phyloP scores from a whole-genome alignment of 148 eudicot species.

The Pharnaceum exiguum region DNA sequence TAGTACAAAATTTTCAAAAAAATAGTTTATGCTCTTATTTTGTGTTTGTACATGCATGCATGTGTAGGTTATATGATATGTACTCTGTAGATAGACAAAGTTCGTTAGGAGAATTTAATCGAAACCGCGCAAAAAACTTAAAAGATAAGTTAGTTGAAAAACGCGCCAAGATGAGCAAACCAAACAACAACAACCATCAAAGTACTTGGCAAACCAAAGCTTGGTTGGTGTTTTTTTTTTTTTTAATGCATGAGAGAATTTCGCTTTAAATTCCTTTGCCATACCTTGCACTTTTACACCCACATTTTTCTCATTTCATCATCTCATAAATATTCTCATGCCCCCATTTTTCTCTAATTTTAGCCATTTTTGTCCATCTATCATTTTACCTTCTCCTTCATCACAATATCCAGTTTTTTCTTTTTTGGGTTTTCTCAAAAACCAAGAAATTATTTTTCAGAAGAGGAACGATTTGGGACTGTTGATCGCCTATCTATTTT shows the following conservation, averaged over 20 bases:
- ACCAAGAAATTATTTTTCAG: neutral
- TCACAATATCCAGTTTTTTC: neutral
- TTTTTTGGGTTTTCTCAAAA: neutral
- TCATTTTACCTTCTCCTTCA: neutral
- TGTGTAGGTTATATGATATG: too few species aligned
- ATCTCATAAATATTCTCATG: neutral
- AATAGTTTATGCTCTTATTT: too few species aligned
- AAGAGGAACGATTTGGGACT: constrained; percentile 4
- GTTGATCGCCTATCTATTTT: constrained; percentile 15
- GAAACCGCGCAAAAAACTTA: neutral
- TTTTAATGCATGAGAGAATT: constrained; percentile 8
- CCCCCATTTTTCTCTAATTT: constrained; percentile 15
- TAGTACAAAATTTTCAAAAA: too few species aligned
- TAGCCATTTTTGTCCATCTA: constrained; percentile 1
- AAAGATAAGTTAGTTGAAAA: constrained; percentile 16
- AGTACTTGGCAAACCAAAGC: neutral
- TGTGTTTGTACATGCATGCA: too few species aligned
- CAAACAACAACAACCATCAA: neutral
- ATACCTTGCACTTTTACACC: neutral
- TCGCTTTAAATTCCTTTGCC: neutral
- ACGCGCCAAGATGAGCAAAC: constrained; percentile 1
- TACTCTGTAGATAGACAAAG: too few species aligned
- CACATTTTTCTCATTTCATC: neutral
- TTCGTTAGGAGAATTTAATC: too few species aligned
- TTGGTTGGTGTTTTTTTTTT: constrained; percentile 1